Evolutionary conservation across 148 eudicot species (phyloP), one percentile per base, ranked within the genome.

Genomic region (Diospyros lotus): DNA sequence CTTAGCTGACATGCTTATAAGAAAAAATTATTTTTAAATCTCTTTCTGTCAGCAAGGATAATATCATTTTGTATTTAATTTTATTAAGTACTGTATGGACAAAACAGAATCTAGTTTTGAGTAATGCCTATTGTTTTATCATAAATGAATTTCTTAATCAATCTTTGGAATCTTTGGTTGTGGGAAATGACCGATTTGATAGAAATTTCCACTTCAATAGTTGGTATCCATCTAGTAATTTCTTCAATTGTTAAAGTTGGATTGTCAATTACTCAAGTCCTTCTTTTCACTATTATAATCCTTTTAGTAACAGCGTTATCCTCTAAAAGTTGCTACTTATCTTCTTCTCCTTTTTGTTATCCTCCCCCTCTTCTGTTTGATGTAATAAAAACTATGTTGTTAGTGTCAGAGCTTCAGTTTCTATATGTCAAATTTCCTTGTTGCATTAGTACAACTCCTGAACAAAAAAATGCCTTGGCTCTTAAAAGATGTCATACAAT

Each of bases 241-340:
- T 72, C n/a, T 58, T 10, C 9, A 9, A 17, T 71, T 58, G 64
- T 50, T 17, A 0, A 42, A 59, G 75, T 72, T 72, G 63, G 38
- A 17, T 61, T 44, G 45, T n/a, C 51, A 72, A 44, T 28, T 64
- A 43, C 50, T 58, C 73, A 70, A 56, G 58, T 56, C 14, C 60
- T 15, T 55, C 2, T n/a, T 58, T 71, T 56, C 41, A 17, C 38
- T 56, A n/a, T n/a, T 28, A 56, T 1, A 42, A 42, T 58, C 59
- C 58, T 9, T 42, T 11, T 72, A 17, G 18, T 2, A n/a, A 43
- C 10, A 58, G 18, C 2, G 13, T 58, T 44, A 11, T 5, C 55
- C 66, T 18, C 41, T 38, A 42, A 45, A 43, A 60, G 54, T 48
- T 68, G 58, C 41, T 17, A 67, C 38, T 44, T n/a, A 14, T 10